Conservation (phyloP, 1,284 basidiomycete genomes). For the Chalciporus sp. region DNA sequence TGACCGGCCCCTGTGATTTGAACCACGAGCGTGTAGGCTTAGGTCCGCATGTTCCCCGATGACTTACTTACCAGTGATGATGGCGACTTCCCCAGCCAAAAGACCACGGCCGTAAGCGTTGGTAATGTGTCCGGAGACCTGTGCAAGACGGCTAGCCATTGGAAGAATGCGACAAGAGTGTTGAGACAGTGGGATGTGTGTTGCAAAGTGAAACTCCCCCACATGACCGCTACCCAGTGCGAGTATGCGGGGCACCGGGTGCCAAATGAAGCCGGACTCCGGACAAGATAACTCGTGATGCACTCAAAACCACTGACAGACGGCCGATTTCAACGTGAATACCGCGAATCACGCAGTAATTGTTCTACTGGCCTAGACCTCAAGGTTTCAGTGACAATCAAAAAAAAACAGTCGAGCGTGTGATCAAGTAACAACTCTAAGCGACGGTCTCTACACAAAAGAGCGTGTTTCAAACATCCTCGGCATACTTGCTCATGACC, state of each 20-base stretch:
- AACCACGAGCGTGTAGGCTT: neutral
- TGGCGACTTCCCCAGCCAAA: conserved; percentile 77
- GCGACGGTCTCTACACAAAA: neutral
- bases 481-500: conserved; percentile 28
- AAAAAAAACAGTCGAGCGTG: neutral
- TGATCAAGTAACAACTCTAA: neutral
- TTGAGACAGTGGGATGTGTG: neutral
- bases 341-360: too few species aligned
- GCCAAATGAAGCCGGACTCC: too few species aligned
- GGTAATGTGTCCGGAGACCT: conserved; percentile 70
- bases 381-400: neutral
- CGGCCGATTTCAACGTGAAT: too few species aligned
- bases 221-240: too few species aligned
- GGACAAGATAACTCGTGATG: too few species aligned
- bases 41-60: neutral
- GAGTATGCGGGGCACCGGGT: too few species aligned
- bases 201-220: too few species aligned
- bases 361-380: too few species aligned
- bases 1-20: conserved; percentile 65
- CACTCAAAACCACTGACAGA: too few species aligned
- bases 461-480: conserved; percentile 9
- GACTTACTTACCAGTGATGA: conserved; percentile 78
- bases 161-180: neutral
- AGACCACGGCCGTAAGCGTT: conserved; percentile 64
- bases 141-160: conserved; percentile 70